A percentile compares a stretch with the other conserved stretches of the same genome.
phyloP scores from a whole-genome alignment of 2,329 filamentous ascomycete genomes.

The Penicillium aurantiogriseum region DNA sequence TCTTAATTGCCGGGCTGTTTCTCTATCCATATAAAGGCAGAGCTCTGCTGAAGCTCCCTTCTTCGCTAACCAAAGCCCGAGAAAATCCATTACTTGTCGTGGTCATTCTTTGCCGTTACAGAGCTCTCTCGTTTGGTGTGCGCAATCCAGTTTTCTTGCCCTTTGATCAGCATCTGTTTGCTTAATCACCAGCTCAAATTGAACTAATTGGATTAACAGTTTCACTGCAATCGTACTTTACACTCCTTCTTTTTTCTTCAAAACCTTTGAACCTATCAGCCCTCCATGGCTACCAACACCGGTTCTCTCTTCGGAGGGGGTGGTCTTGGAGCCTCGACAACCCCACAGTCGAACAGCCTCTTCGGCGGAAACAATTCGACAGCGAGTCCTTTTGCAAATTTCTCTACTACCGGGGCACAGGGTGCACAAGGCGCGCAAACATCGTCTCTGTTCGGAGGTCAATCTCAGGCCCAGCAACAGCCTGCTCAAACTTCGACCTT shows the following conservation, averaged over 20 bases:
- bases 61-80: background rate
- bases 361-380: conserved; percentile 30
- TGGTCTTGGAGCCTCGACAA: conserved; percentile 26
- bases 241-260: background rate
- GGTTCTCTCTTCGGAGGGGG: conserved; percentile 32
- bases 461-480: conserved; percentile 22
- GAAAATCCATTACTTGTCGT: background rate
- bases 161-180: background rate
- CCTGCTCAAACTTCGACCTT: conserved; percentile 27
- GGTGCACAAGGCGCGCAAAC: conserved; percentile 16
- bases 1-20: background rate
- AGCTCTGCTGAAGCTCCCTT: background rate
- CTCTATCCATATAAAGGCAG: background rate
- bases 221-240: no score
- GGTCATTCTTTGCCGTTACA: background rate
- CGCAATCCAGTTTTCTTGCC: conserved; percentile 1
- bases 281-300: conserved; percentile 20
- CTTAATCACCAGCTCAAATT: background rate
- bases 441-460: conserved; percentile 27
- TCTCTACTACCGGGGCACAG: conserved; percentile 22
- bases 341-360: conserved; percentile 26
- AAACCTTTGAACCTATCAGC: background rate
- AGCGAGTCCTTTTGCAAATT: conserved; percentile 26
- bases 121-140: background rate
- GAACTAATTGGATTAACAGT: background rate